Evolutionary conservation across 2,329 filamentous ascomycete species (phyloP).

Genomic region (Madurella fahalii): DNA sequence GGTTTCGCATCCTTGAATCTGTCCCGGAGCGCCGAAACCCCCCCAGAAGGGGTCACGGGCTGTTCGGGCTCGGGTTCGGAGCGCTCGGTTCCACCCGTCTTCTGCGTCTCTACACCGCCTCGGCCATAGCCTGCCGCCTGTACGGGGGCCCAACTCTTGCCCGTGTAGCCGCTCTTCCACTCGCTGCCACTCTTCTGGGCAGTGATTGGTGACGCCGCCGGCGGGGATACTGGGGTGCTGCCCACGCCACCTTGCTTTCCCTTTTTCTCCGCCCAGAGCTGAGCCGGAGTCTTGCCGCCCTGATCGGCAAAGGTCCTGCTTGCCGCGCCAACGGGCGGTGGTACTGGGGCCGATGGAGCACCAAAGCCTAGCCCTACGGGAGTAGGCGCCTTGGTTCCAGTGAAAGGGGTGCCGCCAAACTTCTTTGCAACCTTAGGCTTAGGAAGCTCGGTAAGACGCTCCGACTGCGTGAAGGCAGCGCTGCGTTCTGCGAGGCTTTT

Average conservation of each 20-base stretch:
- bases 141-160: conserved; percentile 86
- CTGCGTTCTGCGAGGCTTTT: conserved; percentile 72
- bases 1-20: conserved; percentile 76
- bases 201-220: conserved; percentile 51
- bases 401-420: conserved; percentile 69
- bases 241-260: conserved; percentile 64
- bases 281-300: conserved; percentile 92
- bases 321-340: conserved; percentile 69
- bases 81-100: conserved; percentile 54
- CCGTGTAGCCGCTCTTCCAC: conserved; percentile 88
- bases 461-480: conserved; percentile 68
- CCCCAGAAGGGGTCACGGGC: conserved; percentile 55
- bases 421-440: conserved; percentile 95
- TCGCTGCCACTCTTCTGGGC: conserved; percentile 71
- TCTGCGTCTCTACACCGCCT: conserved; percentile 56
- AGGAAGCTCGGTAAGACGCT: conserved; percentile 79
- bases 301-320: conserved; percentile 92
- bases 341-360: conserved; percentile 54
- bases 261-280: conserved; percentile 97
- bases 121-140: conserved; percentile 69
- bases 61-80: conserved; percentile 41
- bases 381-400: conserved; percentile 83
- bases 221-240: conserved; percentile 43
- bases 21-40: conserved; percentile 72
- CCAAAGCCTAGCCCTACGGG: conserved; percentile 65